Percentiles rank a stretch among this genome's conserved stretches.
These are phyloP conservation scores for Globisporangium splendens DNA, from an alignment of 352 stramenopile genomes.

Conservation along the genomic window DNA sequence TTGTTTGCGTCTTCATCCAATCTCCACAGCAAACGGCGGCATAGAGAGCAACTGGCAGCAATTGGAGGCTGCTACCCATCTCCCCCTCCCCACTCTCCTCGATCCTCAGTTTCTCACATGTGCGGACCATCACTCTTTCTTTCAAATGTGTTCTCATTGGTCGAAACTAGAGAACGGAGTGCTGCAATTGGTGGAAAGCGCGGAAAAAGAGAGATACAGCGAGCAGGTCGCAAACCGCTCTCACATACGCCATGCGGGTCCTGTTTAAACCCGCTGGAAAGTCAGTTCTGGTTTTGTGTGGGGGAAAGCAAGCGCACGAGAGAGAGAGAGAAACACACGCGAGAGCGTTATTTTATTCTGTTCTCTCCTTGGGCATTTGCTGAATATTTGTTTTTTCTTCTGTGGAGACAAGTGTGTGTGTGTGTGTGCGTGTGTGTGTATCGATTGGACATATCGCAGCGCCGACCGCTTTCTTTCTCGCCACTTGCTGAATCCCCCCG, in stretches of 20 bases:
- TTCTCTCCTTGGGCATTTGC: constrained; percentile 1
- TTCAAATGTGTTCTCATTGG: background rate
- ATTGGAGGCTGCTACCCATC: no score
- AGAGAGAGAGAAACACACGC: constrained; percentile 6
- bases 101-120: no score
- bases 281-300: constrained; percentile 69
- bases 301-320: constrained; percentile 14
- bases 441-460: no score
- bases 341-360: constrained; percentile 5
- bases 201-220: background rate
- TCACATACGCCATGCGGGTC: background rate
- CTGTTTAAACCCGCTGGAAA: constrained; percentile 15
- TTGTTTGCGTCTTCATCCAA: no score
- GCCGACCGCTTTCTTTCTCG: no score
- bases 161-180: background rate
- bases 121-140: background rate
- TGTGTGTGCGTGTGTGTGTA: no score
- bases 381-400: background rate
- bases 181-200: constrained; percentile 1
- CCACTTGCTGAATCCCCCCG: no score
- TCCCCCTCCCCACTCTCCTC: no score
- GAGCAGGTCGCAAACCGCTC: constrained; percentile 2
- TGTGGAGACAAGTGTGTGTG: constrained; percentile 2
- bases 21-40: no score
- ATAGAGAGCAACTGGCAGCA: no score